Evolutionary conservation across 768 basidiomycete genomes (phyloP), one percentile per base, ranked within the genome.

Genomic region (Crepidotus variabilis): DNA sequence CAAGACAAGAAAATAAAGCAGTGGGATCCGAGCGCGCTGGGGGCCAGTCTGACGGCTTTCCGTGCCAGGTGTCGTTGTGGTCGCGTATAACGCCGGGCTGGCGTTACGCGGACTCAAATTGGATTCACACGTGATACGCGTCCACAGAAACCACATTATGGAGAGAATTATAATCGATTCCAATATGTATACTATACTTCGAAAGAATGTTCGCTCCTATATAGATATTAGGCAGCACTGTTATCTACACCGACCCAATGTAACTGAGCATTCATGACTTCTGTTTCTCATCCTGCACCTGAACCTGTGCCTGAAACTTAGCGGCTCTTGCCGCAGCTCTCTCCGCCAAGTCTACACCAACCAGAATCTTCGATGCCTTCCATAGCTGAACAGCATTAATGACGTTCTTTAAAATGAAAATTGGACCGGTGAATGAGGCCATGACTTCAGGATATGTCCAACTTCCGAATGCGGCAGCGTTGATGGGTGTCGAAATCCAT

Each of bases 341-440:
- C 71, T 95, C 93, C 46, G 90, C 91, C 48, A 97, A 74, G 67
- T 97, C 94, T 10, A 97, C 90, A 0, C 94, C 94, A 13, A 97
- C 94, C 14, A 97, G 80, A 54, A 94, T 92, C 73, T 94, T 94
- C 34, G 90, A 89, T 23, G 97, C 96, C 70, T 99, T 99, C 95
- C 95, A 98, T 56, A 98, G 83, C 71, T 99, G 97, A 6, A 99
- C 94, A 33, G 90, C 71, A 69, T 98, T 97, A 77, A 99, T 92
- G 55, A 94, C 65, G 69, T 98, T 97, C 78, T 98, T 99, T 60
- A 78, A 67, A 14, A 83, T 61, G 68, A 86, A 96, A 48, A 97
- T 73, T 0, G 86, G 88, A 61, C 78, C 77, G 35, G 83, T 86
- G 24, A 82, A 5, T 36, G 75, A 54, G 0, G 91, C 94, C 61